Evolutionary conservation across 176 grass and related monocot species (phyloP).

Genomic region (Rhynchospora breviuscula): DNA sequence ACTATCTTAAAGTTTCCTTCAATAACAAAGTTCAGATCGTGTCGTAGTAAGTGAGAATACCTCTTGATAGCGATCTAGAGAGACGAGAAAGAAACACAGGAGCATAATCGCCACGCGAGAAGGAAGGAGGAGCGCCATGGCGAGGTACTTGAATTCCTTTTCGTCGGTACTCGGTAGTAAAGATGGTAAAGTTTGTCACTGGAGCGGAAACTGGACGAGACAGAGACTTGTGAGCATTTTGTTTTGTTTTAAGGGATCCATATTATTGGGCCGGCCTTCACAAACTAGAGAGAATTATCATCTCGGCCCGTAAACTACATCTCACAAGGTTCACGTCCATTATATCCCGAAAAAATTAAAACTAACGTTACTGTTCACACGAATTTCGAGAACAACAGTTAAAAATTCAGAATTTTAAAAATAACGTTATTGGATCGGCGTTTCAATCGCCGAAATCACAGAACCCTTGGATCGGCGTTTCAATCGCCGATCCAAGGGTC

Average conservation of each 20-base stretch:
- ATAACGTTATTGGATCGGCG: too few relatives aligned
- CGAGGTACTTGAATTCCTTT: not conserved
- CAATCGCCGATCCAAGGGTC: too few relatives aligned
- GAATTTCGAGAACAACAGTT: too few relatives aligned
- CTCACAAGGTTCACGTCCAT: too few relatives aligned
- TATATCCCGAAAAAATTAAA: too few relatives aligned
- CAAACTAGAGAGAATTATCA: not conserved
- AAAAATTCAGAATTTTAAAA: too few relatives aligned
- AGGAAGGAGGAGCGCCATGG: constrained; percentile 10
- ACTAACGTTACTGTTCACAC: too few relatives aligned
- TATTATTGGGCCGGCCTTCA: not conserved
- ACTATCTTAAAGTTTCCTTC: not conserved
- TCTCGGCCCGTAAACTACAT: too few relatives aligned
- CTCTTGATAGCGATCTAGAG: not conserved
- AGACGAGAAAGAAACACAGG: not conserved
- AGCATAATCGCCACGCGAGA: not conserved
- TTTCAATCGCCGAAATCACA: too few relatives aligned
- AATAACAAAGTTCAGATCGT: not conserved
- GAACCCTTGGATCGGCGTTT: too few relatives aligned
- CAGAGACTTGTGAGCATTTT: not conserved
- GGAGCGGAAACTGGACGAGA: not conserved
- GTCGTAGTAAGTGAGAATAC: not conserved
- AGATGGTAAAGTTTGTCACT: constrained; percentile 2
- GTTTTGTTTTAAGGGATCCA: not conserved
- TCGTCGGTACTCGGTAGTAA: too few relatives aligned